These are phyloP conservation scores for Vachellia collinsii DNA, from an alignment of 306 rosid species.

Conservation along the genomic window DNA sequence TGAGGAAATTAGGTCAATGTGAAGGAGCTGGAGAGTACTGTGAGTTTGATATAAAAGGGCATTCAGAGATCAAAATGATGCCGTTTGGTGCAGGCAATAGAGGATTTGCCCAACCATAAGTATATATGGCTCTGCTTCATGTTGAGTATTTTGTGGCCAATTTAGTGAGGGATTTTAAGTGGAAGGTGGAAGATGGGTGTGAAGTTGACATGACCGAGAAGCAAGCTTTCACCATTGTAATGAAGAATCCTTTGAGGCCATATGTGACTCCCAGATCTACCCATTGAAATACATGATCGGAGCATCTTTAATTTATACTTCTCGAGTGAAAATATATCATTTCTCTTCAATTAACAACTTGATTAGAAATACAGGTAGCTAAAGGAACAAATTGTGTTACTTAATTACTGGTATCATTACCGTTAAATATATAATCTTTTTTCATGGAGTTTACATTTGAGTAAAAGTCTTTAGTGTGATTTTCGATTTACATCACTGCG, in stretches of 20 bases:
- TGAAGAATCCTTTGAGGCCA: slow-evolving; percentile 57
- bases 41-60: slow-evolving; percentile 53
- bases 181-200: slow-evolving; percentile 44
- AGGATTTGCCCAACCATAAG: not conserved
- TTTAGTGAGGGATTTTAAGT: slow-evolving; percentile 50
- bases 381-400: too few species aligned
- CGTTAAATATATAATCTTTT: too few species aligned
- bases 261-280: slow-evolving; percentile 35
- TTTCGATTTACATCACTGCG: too few species aligned
- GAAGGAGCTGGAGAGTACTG: not conserved
- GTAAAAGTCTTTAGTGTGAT: too few species aligned
- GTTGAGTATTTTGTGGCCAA: slow-evolving; percentile 58
- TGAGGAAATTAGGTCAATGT: slow-evolving; percentile 1
- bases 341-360: too few species aligned
- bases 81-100: slow-evolving; percentile 54
- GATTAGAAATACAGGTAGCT: too few species aligned
- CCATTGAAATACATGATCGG: not conserved
- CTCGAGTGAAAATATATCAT: too few species aligned
- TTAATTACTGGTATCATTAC: too few species aligned
- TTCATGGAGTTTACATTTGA: too few species aligned
- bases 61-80: slow-evolving; percentile 58
- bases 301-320: not conserved
- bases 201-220: slow-evolving; percentile 58
- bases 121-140: slow-evolving; percentile 51
- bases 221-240: slow-evolving; percentile 50